Evolutionary conservation across 768 basidiomycete genomes (phyloP).

Genomic region (Russula foetens): DNA sequence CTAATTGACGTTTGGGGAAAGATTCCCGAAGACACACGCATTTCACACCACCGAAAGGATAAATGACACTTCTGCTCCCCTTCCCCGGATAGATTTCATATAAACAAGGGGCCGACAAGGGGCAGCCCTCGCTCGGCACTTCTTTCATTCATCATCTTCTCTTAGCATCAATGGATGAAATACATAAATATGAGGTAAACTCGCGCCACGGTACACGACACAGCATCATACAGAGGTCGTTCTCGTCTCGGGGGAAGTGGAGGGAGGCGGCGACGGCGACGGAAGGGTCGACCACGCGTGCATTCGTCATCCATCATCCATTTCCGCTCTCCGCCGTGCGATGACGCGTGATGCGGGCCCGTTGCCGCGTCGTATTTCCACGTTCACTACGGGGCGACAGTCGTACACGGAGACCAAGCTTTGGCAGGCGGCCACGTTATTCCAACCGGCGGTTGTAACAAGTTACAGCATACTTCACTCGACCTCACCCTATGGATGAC

Average conservation of each 20-base stretch:
- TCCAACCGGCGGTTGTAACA: not conserved
- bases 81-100: too few species aligned
- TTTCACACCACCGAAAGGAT: too few species aligned
- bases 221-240: too few species aligned
- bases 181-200: too few species aligned
- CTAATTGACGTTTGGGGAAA: too few species aligned
- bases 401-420: not conserved
- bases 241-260: not conserved
- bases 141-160: too few species aligned
- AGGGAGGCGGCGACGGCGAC: not conserved
- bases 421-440: not conserved
- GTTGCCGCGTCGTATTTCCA: not conserved
- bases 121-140: too few species aligned
- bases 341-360: not conserved
- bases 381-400: not conserved
- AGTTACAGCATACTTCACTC: not conserved
- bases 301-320: not conserved
- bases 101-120: too few species aligned
- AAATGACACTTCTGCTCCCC: too few species aligned
- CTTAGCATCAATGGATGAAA: too few species aligned
- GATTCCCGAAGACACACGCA: too few species aligned
- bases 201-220: too few species aligned
- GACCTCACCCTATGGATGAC: not conserved
- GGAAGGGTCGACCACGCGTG: not conserved
- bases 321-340: conserved; percentile 10